A percentile compares a stretch with the other conserved stretches of the same genome.
Evolutionary conservation across 1,139 yeast genomes (phyloP).

Genomic region (Meyerozyma carpophila): DNA sequence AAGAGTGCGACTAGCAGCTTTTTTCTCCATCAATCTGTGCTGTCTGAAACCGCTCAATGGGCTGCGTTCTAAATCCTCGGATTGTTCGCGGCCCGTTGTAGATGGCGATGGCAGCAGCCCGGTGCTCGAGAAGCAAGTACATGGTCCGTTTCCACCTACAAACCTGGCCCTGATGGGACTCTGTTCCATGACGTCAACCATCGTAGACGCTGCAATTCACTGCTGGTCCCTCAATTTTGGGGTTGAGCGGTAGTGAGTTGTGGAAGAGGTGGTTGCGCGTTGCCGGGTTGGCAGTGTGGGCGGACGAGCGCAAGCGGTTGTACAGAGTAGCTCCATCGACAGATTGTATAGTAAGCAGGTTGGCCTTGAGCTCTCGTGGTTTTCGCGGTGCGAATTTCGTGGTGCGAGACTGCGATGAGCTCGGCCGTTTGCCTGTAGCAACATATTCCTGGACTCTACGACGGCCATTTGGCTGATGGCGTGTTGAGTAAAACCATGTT

Average conservation of each 20-base stretch:
- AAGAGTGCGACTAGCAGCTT: neutral
- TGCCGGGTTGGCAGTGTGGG: conserved; percentile 6
- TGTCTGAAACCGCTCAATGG: conserved; percentile 36
- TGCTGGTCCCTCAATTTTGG: conserved; percentile 44
- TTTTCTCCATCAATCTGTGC: conserved; percentile 44
- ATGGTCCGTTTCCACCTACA: neutral
- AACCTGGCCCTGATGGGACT: neutral
- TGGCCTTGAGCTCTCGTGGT: conserved; percentile 62
- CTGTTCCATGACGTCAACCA: conserved; percentile 2
- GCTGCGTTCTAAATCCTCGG: conserved; percentile 24
- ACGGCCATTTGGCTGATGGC: conserved; percentile 71
- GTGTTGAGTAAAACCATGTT: conserved; percentile 92
- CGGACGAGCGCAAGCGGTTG: conserved; percentile 24
- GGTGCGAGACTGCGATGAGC: conserved; percentile 37
- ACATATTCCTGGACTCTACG: conserved; percentile 94
- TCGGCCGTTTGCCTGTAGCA: conserved; percentile 56
- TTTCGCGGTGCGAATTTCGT: conserved; percentile 6
- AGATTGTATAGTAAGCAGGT: conserved; percentile 60
- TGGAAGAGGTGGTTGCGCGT: conserved; percentile 20
- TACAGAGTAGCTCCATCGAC: conserved; percentile 89
- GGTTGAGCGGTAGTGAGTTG: conserved; percentile 46
- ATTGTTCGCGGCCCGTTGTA: conserved; percentile 26
- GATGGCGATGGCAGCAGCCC: conserved; percentile 50
- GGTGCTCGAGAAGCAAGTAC: conserved; percentile 66
- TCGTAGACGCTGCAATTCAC: conserved; percentile 10